These are phyloP conservation scores for Fraxinus ornus DNA, from an alignment of 305 asterid genomes.

Conservation along the genomic window DNA sequence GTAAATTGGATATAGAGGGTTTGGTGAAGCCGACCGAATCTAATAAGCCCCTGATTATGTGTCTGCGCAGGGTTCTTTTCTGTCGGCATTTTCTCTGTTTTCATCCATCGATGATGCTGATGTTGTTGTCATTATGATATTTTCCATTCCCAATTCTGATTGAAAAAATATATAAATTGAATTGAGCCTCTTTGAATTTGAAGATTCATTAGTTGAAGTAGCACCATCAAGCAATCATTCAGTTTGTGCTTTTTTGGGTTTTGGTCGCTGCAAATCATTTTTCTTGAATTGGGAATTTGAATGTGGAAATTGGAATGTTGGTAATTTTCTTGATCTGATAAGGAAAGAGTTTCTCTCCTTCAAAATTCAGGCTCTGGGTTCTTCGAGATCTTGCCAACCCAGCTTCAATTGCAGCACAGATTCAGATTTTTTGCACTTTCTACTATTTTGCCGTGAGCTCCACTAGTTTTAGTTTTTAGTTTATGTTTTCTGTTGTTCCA, in stretches of 20 bases:
- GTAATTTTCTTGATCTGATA: constrained; percentile 30
- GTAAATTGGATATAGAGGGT: constrained; percentile 15
- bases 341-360: constrained; percentile 11
- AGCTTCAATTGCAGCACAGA: constrained; percentile 21
- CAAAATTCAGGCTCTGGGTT: background rate
- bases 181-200: background rate
- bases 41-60: constrained; percentile 18
- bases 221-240: constrained; percentile 12
- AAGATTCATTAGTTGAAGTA: constrained; percentile 11
- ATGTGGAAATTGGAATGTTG: constrained; percentile 19
- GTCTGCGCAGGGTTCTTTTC: constrained; percentile 64
- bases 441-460: background rate
- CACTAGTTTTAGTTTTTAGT: background rate
- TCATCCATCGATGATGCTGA: constrained; percentile 3
- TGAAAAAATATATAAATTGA: background rate
- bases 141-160: constrained; percentile 11
- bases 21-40: constrained; percentile 16
- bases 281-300: constrained; percentile 12
- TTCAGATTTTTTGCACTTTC: constrained; percentile 15
- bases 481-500: constrained; percentile 12
- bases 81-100: constrained; percentile 47
- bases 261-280: constrained; percentile 1
- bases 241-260: background rate
- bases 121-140: constrained; percentile 4
- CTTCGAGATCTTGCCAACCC: background rate